Conservation (phyloP, 2,329 filamentous ascomycete species). For the Hymenoscyphus albidus region DNA sequence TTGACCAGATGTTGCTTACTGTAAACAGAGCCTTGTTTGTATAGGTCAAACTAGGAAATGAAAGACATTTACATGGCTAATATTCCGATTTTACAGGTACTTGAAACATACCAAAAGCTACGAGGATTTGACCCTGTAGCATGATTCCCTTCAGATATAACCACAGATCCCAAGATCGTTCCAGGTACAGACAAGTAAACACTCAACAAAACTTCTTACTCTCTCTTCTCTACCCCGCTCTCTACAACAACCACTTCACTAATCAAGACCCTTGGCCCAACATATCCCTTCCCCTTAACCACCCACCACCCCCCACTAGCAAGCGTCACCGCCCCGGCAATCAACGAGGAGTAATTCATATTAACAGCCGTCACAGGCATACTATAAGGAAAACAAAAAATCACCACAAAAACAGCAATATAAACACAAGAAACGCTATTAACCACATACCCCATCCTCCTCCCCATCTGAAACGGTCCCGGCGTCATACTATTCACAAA, state of each 20-base stretch:
- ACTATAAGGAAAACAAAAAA: constrained; percentile 57
- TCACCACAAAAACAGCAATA: constrained; percentile 57
- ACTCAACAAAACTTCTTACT: neutral
- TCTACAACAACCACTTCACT: neutral
- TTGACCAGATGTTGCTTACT: no score
- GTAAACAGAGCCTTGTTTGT: no score
- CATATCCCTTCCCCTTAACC: constrained; percentile 26
- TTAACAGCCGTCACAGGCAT: constrained; percentile 43
- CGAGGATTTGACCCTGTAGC: no score
- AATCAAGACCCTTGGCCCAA: constrained; percentile 24
- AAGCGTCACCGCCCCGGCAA: constrained; percentile 42
- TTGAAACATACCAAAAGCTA: no score
- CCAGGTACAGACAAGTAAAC: neutral
- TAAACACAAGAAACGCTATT: constrained; percentile 52
- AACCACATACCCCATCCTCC: constrained; percentile 45
- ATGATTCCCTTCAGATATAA: no score
- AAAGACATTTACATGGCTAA: no score
- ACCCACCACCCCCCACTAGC: constrained; percentile 44
- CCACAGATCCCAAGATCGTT: no score
- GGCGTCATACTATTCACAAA: constrained; percentile 42
- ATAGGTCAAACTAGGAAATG: no score
- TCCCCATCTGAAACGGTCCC: constrained; percentile 56
- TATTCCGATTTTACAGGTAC: no score
- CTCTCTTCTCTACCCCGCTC: neutral
- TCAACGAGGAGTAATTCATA: constrained; percentile 52